These are phyloP conservation scores for Solanum virginianum DNA, from an alignment of 257 asterid genomes.

Conservation along the genomic window DNA sequence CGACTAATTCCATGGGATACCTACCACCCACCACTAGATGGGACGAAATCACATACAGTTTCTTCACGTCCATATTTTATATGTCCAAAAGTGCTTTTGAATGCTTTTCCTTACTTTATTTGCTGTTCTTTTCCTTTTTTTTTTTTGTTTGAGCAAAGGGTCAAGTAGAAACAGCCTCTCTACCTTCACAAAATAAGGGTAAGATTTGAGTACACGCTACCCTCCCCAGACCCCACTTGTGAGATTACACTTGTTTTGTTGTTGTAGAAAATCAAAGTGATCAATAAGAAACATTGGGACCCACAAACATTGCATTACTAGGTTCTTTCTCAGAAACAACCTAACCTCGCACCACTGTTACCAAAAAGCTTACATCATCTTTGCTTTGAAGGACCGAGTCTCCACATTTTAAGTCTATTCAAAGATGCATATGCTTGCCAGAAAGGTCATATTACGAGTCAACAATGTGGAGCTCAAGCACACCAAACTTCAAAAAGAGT, in stretches of 20 bases:
- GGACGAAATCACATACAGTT: too few species aligned
- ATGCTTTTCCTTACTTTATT: neutral
- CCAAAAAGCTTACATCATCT: neutral
- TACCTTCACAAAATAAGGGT: neutral
- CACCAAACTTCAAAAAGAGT: neutral
- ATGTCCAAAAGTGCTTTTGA: neutral
- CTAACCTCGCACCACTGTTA: neutral
- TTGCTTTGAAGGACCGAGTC: neutral
- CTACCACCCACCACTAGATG: too few species aligned
- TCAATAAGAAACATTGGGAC: neutral
- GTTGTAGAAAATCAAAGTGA: neutral
- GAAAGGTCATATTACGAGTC: neutral
- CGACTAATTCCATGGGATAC: too few species aligned
- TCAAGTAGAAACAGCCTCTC: neutral
- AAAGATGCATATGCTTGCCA: neutral
- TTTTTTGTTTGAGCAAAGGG: neutral
- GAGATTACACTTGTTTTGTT: neutral
- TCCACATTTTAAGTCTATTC: neutral
- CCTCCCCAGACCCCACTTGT: neutral
- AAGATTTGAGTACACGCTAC: neutral
- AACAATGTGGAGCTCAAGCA: neutral
- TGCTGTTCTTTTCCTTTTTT: neutral
- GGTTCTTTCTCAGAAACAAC: neutral
- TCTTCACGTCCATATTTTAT: neutral
- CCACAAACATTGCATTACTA: neutral